Evolutionary conservation across 345 rosid species (phyloP), one percentile per base, ranked within the genome.

Genomic region (Citrus hindsii): DNA sequence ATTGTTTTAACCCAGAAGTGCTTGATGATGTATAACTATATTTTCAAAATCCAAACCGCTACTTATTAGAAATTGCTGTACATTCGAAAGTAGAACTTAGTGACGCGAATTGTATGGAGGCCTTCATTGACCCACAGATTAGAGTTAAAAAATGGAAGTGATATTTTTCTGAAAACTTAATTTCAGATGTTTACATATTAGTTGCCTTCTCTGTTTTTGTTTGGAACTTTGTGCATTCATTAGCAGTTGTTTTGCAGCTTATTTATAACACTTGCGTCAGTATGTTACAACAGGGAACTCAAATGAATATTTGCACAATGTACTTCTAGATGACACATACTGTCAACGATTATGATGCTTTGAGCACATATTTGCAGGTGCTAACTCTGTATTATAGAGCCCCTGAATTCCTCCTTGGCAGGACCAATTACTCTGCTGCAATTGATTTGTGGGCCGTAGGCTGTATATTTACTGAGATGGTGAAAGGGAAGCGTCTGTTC

Each of bases 381-480:
- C 16, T 18, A 32, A 64, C 79, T 10, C 70, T 24, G 1, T 8
- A 0, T 6, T 74, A 32, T 25, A 58, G 38, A 28, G 71, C 79
- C 28, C 78, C 78, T 40, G 82, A 79, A 75, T 30, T 74, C 21
- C 69, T 74, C 33, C 27, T 74, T 6, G 78, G 78, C 9, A 22
- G 48, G n/a, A 16, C 6, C 4, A 24, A 74, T 2, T 74, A 67
- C 59, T 74, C 63, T 2, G 24, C 63, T 28, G 22, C 70, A 59
- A 75, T 33, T n/a, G 69, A 79, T 60, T 8, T 79, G 9, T 79
- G 82, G 78, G 25, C 82, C 1, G 69, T 67, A 2, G 82, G 78
- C 0, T 74, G 82, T n/a, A 74, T 79, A 38, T 74, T 79, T 59
- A 69, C 61, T 30, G 82, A 74, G 63, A 74, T 79, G 75, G 53